Conservation (phyloP, 768 basidiomycete genomes). For the Podaxis pistillaris region DNA sequence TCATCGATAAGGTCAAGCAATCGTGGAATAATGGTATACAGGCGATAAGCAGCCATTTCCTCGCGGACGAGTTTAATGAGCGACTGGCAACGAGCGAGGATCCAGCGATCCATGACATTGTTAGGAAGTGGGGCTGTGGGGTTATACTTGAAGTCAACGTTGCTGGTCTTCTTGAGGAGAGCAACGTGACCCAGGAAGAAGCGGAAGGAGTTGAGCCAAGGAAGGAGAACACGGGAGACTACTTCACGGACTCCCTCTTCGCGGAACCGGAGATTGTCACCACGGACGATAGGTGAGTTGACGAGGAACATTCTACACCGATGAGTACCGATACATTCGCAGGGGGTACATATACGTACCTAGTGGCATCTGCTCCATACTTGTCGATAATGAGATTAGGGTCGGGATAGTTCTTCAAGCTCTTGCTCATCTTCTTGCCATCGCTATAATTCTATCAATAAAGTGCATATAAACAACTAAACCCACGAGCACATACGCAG, state of each 20-base stretch:
- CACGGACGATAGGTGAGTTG: constrained; percentile 97
- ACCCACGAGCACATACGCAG: constrained; percentile 61
- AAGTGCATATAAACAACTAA: not conserved
- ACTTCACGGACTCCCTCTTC: constrained; percentile 98
- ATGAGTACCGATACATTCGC: not conserved
- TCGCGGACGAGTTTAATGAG: constrained; percentile 87
- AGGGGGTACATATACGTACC: constrained; percentile 39
- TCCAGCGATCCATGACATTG: constrained; percentile 99
- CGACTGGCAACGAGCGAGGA: constrained; percentile 96
- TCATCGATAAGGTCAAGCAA: constrained; percentile 91
- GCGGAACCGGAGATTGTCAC: constrained; percentile 95
- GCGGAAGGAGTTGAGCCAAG: constrained; percentile 98
- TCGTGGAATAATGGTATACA: constrained; percentile 97
- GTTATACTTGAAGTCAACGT: constrained; percentile 81
- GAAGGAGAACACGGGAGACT: constrained; percentile 91
- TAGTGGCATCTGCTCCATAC: constrained; percentile 94
- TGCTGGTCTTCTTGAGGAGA: constrained; percentile 77
- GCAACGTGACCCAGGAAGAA: constrained; percentile 97
- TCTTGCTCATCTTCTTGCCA: constrained; percentile 99
- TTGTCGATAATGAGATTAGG: constrained; percentile 86
- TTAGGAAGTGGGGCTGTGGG: constrained; percentile 77
- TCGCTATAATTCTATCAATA: constrained; percentile 49
- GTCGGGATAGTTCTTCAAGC: constrained; percentile 94
- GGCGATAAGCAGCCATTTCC: constrained; percentile 96
- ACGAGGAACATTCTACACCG: constrained; percentile 88